Evolutionary conservation across 2,329 filamentous ascomycete species (phyloP).

Genomic region (Paramyrothecium sp.): DNA sequence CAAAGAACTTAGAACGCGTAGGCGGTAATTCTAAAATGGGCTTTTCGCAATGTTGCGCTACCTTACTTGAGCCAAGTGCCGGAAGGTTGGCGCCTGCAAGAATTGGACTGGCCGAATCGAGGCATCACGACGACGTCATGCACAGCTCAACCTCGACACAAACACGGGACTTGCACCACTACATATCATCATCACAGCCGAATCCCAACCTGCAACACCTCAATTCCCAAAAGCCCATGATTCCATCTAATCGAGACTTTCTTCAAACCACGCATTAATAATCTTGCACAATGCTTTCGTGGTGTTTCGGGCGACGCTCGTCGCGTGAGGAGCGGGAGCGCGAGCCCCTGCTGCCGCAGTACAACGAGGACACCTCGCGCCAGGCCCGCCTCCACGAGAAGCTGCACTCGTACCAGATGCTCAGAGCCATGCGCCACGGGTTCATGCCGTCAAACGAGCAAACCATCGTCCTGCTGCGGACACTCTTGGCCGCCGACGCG

Average conservation of each 20-base stretch:
- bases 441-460: constrained; percentile 94
- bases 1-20: no score
- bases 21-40: no score
- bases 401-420: constrained; percentile 90
- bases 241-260: neutral
- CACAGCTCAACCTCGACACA: neutral
- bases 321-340: constrained; percentile 56
- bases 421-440: constrained; percentile 75
- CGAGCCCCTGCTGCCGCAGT: constrained; percentile 78
- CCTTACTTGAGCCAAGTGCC: neutral
- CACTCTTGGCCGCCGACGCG: constrained; percentile 73
- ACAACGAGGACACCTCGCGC: constrained; percentile 75
- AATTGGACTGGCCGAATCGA: neutral
- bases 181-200: neutral
- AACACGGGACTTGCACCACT: neutral
- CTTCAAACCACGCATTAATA: neutral
- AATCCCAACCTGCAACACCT: neutral
- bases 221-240: neutral
- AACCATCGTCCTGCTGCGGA: constrained; percentile 73
- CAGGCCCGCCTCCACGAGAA: constrained; percentile 82
- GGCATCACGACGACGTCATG: constrained; percentile 2
- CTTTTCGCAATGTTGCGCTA: neutral
- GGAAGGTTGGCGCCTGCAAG: neutral
- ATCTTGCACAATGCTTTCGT: constrained; percentile 46
- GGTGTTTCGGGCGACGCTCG: constrained; percentile 59